Base-by-base conservation (phyloP, 176 grass and related monocot genomes). In the Phoenix dactylifera region DNA sequence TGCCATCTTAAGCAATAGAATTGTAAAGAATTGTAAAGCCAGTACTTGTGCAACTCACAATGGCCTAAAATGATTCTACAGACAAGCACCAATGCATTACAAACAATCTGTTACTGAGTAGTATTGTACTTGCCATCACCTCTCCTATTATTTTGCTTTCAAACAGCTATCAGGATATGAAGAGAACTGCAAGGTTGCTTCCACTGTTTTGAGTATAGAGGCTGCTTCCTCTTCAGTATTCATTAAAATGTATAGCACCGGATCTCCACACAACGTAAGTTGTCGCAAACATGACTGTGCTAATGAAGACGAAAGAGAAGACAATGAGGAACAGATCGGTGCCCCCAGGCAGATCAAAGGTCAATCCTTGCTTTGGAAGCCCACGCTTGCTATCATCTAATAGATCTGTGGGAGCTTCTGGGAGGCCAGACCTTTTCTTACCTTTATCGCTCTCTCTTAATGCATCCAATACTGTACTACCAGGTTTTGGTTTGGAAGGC, bases 161-260 rank as follows among this genome's bases (percentile, higher is more conserved):
- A 44, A 44, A 44, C 35, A 44, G 35, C 35, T 12, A 44, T 44
- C 35, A 44, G 35, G 9, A 12, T 44, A 44, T 12, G 35, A 6
- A 30, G 28, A 30, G 28, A 30, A 30, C 35, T 44, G 9, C 1
- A 44, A 44, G 35, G 35, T 44, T 12, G 35, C 35, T 44, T 44
- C 35, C 35, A 44, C 35, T 44, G 35, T 9, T 20, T 20, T 28
- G 35, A 44, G 7, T 12, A 44, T 5, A 44, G 9, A 12, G 9
- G 35, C 9, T 7, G 35, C 7, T 12, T 7, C 9, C 9, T 44
- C 35, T 7, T 44, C 35, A 98, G 71, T 79, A 92, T 67, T 93
- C 94, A 74, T 98, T 92, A 74, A 92, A 93, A 66, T 98, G 94
- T 73, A 93, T 98, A 61, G 76, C 94, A 54, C 79, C 94, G 32